phyloP scores from a whole-genome alignment of 331 rosid genomes.

The Saraca asoca region DNA sequence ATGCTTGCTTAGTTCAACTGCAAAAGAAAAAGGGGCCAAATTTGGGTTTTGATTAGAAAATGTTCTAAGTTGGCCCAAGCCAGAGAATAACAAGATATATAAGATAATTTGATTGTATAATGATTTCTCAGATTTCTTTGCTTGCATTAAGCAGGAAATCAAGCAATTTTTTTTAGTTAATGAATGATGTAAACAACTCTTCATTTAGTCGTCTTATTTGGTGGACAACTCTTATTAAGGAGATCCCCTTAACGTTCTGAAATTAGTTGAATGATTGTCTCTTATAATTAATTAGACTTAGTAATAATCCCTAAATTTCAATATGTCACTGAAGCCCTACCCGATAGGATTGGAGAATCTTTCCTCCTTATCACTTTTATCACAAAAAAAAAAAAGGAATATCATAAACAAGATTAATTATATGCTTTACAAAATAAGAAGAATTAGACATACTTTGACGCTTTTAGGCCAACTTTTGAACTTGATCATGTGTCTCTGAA shows the following conservation, averaged over 20 bases:
- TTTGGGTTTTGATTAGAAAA: slow-evolving; percentile 11
- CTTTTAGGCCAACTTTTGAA: slow-evolving; percentile 46
- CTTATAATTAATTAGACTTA: too few species aligned
- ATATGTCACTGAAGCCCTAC: too few species aligned
- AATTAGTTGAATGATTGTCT: too few species aligned
- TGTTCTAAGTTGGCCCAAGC: slow-evolving; percentile 2
- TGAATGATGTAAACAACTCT: slow-evolving; percentile 35
- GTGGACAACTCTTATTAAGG: too few species aligned
- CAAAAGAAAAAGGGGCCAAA: neutral
- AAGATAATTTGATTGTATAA: slow-evolving; percentile 12
- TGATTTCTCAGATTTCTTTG: slow-evolving; percentile 29
- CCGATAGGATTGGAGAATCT: too few species aligned
- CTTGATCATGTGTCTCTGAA: slow-evolving; percentile 39
- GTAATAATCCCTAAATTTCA: too few species aligned
- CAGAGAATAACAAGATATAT: slow-evolving; percentile 13
- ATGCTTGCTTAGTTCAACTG: slow-evolving; percentile 12
- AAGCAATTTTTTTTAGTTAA: slow-evolving; percentile 26
- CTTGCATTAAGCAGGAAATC: slow-evolving; percentile 22
- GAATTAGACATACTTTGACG: slow-evolving; percentile 38
- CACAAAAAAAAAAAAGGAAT: too few species aligned
- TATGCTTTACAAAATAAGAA: slow-evolving; percentile 30
- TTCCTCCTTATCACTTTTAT: too few species aligned
- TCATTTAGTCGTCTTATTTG: too few species aligned
- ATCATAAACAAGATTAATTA: slow-evolving; percentile 33
- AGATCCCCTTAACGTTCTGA: too few species aligned